Base-by-base conservation (phyloP, 2,329 filamentous ascomycete genomes). In the Epichloe scottii region DNA sequence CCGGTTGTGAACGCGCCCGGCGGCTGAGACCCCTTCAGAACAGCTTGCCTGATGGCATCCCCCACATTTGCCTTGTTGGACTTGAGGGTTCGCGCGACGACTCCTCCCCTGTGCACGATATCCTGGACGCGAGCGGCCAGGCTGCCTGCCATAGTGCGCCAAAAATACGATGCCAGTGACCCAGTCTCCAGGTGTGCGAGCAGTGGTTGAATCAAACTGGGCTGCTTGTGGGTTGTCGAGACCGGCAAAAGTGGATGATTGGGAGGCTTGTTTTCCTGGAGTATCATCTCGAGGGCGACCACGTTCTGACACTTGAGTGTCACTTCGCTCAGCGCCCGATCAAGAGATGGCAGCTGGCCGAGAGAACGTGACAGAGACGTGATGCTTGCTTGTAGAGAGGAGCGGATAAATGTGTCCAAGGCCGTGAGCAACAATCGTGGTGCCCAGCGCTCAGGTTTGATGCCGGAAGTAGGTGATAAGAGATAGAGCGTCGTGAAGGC, bases 161-260 rank as follows among this genome's bases (percentile, higher is more conserved):
- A 98, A 70, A 95, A 98, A 65, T 91, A 95, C 0, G 87, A 91
- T 1, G 89, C 82, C 15, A 98, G 72, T 2, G 87, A 93, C 0
- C 87, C 81, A 0, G 89, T 95, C 66, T 97, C 93, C 7, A 98
- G 78, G n/a, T 84, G 75, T 11, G 78, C 71, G 8, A 95, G 77
- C 0, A 95, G 71, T 0, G 84, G 84, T 52, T 84, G 78, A 0
- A 96, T 74, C 41, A 96, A 76, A 52, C 72, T 78, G 3, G 62
- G 54, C 19, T 67, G 62, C 4, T 62, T 60, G 45, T 70, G 65
- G 43, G 71, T 64, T 34, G 72, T 63, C 23, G 55, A 53, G 3
- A 59, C 46, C 10, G 70, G 65, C 2, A 91, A 64, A 1, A 87
- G 70, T 0, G 87, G 84, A 60, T 95, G 88, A 0, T 65, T 42